A percentile compares a stretch with the other conserved stretches of the same genome.
phyloP scores from a whole-genome alignment of 2,329 filamentous ascomycete genomes.

The Penicillium janthinellum region DNA sequence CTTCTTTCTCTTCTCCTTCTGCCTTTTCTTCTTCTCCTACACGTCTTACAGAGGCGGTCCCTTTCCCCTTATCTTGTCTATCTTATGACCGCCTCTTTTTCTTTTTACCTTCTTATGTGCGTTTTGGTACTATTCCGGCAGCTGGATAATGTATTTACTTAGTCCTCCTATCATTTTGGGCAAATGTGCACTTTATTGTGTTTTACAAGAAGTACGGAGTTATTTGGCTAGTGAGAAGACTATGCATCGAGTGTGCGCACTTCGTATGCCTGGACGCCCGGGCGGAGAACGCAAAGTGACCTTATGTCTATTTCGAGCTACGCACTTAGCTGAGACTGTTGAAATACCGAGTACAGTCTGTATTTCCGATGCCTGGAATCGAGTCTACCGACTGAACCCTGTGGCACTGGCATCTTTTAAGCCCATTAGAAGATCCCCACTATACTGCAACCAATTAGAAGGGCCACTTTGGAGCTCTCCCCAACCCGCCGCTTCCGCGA shows the following conservation, averaged over 20 bases:
- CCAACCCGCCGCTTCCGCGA: constrained; percentile 38
- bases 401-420: background rate
- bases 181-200: constrained; percentile 15
- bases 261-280: background rate
- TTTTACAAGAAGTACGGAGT: background rate
- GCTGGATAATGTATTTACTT: constrained; percentile 44
- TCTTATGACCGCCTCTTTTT: constrained; percentile 15
- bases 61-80: constrained; percentile 17
- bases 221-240: background rate
- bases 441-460: constrained; percentile 30
- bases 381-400: background rate
- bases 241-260: background rate
- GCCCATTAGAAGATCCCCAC: constrained; percentile 1
- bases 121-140: constrained; percentile 31
- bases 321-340: background rate
- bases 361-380: too few relatives aligned
- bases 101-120: constrained; percentile 28
- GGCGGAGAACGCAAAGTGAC: background rate
- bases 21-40: constrained; percentile 24
- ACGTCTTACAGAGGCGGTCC: constrained; percentile 19
- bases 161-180: constrained; percentile 29
- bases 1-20: constrained; percentile 13
- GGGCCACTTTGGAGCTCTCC: constrained; percentile 19
- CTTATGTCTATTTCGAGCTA: background rate
- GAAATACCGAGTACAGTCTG: too few relatives aligned